Base-by-base conservation (phyloP, 2,329 filamentous ascomycete species). In the Monosporascus sp. region DNA sequence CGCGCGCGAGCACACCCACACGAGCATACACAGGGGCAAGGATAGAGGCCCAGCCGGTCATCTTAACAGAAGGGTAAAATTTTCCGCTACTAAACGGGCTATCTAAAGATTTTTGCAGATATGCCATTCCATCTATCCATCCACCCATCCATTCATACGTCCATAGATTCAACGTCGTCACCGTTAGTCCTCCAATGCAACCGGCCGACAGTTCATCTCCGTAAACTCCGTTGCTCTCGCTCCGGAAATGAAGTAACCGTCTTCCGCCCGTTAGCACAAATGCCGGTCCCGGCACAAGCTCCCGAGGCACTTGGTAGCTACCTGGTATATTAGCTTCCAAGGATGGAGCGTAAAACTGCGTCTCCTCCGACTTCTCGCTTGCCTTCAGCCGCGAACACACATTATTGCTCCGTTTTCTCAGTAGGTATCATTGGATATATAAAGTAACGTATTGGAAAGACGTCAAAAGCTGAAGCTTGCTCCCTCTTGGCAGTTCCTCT, bases 401-500 rank as follows among this genome's bases (percentile, higher is more conserved):
- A 20, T 20, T 43, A 43, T 9, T 43, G 40, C 40, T 46, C 24
- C 9, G 11, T 35, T 46, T 26, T 26, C 5, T 31, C 24, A 26
- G 43, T 26, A 46, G 43, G 43, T 46, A 46, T 46, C 43, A 46
- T 46, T 31, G 43, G 41, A 44, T 46, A 46, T 46, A 46, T 46
- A 46, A 46, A 28, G 5, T 46, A 46, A 46, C 43, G 43, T 46
- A 46, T 46, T 24, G 9, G 40, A 43, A 43, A 43, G 40, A 43
- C 40, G 18, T 43, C 40, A 43, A 43, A 43, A 43, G 18, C 22
- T 9, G 22, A 43, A 43, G 14, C 40, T 35, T 35, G 38, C 17
- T 20, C 40, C 40, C 1, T 11, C 40, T 20, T 43, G 18, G 40
- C 22, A 43, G 40, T 46, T 46, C 53, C 51, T 70, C 71, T 76